These are phyloP conservation scores for Candida railenensis DNA, from an alignment of 805 yeast genomes.

Conservation along the genomic window DNA sequence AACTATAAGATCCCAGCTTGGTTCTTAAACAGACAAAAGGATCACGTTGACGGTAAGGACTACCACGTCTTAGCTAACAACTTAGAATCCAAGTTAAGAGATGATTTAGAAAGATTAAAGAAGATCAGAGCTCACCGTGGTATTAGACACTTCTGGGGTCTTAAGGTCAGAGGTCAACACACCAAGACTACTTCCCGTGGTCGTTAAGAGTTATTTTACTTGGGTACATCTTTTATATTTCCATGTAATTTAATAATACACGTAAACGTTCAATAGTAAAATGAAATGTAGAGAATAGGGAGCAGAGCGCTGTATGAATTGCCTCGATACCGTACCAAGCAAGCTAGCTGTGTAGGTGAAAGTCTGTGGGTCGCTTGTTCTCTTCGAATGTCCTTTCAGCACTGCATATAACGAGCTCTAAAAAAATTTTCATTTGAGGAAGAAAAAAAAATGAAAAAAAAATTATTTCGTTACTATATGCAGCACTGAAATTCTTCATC, in stretches of 20 bases:
- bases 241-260: constrained; percentile 20
- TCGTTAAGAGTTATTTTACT: constrained; percentile 33
- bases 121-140: constrained; percentile 99
- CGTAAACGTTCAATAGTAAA: constrained; percentile 1
- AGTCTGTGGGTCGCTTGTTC: too few relatives aligned
- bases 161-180: constrained; percentile 99
- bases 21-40: constrained; percentile 99
- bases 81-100: constrained; percentile 99
- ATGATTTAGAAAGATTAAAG: constrained; percentile 99
- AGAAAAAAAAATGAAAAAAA: too few relatives aligned
- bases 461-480: too few relatives aligned
- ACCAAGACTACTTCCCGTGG: constrained; percentile 99
- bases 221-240: constrained; percentile 13
- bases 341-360: too few relatives aligned
- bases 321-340: not conserved
- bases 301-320: not conserved
- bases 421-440: not conserved
- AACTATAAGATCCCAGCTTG: constrained; percentile 99
- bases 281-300: not conserved
- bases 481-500: too few relatives aligned
- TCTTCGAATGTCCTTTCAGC: not conserved
- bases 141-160: constrained; percentile 99
- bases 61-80: constrained; percentile 98
- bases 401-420: not conserved
- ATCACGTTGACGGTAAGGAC: constrained; percentile 98